Conservation (phyloP, 345 rosid species). For the Moringa oleifera region DNA sequence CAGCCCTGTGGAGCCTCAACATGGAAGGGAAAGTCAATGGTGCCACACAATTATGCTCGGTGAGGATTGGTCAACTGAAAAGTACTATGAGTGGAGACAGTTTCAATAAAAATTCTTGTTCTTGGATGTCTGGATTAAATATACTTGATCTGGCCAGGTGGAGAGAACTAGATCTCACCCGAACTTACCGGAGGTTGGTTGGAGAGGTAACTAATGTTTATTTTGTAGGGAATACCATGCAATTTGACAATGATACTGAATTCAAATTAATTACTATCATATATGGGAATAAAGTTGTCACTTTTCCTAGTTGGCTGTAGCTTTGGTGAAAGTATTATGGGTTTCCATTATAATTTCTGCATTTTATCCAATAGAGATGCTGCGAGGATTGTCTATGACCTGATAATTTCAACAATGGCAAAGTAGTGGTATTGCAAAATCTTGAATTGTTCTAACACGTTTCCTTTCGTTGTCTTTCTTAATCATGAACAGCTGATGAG, state of each 20-base stretch:
- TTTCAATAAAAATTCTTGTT: conserved; percentile 44
- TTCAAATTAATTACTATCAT: no score
- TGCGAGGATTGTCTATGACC: not conserved
- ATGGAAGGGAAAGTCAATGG: conserved; percentile 88
- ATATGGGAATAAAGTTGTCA: not conserved
- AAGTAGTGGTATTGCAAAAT: no score
- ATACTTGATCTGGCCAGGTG: conserved; percentile 73
- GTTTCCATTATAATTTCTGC: not conserved
- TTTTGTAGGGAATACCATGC: not conserved
- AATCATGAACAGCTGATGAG: conserved; percentile 30
- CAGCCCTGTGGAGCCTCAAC: conserved; percentile 62
- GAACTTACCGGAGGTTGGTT: conserved; percentile 44
- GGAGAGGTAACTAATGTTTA: conserved; percentile 47
- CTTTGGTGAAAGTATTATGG: not conserved
- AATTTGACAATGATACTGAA: not conserved
- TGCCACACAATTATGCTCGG: conserved; percentile 61
- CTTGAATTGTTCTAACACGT: not conserved
- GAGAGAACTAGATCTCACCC: conserved; percentile 58
- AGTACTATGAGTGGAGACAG: conserved; percentile 39
- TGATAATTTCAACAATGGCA: no score
- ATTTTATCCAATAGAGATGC: not conserved
- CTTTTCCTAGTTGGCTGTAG: not conserved
- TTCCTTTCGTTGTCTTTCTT: conserved; percentile 3
- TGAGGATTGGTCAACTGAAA: conserved; percentile 60
- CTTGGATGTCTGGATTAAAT: conserved; percentile 95